Base-by-base conservation (phyloP, 1,284 basidiomycete genomes). In the Cutaneotrichosporon daszewskae region DNA sequence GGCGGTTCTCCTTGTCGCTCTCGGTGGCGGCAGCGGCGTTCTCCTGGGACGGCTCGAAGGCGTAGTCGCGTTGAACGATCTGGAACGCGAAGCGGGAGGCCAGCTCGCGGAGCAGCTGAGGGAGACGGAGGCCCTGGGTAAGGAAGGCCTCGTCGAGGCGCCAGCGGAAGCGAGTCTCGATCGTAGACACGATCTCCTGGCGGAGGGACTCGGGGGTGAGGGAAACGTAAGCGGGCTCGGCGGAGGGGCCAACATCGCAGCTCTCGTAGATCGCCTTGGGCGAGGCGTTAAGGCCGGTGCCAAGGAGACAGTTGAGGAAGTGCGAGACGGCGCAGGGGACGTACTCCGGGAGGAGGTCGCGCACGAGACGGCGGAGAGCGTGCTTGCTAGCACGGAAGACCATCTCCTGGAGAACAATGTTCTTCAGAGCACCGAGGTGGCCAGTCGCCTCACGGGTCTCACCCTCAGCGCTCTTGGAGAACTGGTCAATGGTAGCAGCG, bases 241-340 rank as follows among this genome's bases (percentile, higher is more conserved):
- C 41, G 24, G 53, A 42, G 4, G 47, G 27, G 28, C 55, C 53
- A 28, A 71, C 55, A 35, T 66, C 58, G 44, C 64, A 53, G n/a
- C 69, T 53, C 40, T 68, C 60, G 58, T 61, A 70, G 10, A 54
- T 48, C 13, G 76, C 68, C 33, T 64, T 56, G 11, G 76, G 76
- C 9, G 60, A 54, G 14, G 73, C 37, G 58, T 76, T 72, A 49
- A 70, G 39, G 7, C 58, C 58, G 9, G 68, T 55, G 37, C 77
- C 77, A n/a, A 79, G 57, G 5, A 79, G 68, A 54, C 77, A 79
- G 69, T 79, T 79, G 64, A 77, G 69, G 72, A 78, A 77, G 67
- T 79, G 78, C 13, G 77, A 73, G 43, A 76, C 59, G 40, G 72
- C 66, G 40, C 48, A 57, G 4, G 72, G 60, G 36, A 67, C 60